These are phyloP conservation scores for Lactarius hengduanensis DNA, from an alignment of 768 basidiomycete species.

Conservation along the genomic window DNA sequence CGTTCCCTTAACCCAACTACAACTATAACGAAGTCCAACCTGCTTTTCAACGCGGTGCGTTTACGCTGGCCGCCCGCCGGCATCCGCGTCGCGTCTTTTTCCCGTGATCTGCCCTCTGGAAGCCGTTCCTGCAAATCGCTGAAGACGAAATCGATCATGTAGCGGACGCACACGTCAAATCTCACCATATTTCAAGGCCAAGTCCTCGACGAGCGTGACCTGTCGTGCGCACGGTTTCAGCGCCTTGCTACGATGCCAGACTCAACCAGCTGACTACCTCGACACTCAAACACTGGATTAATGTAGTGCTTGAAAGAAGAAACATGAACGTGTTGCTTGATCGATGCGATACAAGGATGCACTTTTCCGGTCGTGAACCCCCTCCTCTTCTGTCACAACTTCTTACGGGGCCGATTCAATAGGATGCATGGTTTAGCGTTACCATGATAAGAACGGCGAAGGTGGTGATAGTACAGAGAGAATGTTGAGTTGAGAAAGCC, in stretches of 20 bases:
- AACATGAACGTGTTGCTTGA: no score
- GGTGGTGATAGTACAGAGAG: no score
- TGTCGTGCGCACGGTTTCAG: background rate
- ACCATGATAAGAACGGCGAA: no score
- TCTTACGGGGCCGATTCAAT: no score
- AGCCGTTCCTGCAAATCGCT: slow-evolving; percentile 42
- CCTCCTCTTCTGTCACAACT: no score
- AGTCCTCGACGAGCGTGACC: slow-evolving; percentile 31
- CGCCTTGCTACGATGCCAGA: background rate
- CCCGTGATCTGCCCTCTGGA: slow-evolving; percentile 37
- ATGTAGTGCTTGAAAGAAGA: no score
- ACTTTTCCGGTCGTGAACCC: no score
- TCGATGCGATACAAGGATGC: no score
- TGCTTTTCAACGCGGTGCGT: slow-evolving; percentile 38
- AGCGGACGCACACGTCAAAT: slow-evolving; percentile 39
- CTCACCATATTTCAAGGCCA: slow-evolving; percentile 38
- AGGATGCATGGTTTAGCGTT: no score
- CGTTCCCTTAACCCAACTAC: slow-evolving; percentile 39
- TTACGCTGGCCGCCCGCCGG: slow-evolving; percentile 35
- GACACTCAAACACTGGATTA: no score
- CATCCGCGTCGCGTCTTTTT: slow-evolving; percentile 42
- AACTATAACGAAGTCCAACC: slow-evolving; percentile 33
- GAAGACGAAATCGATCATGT: slow-evolving; percentile 36
- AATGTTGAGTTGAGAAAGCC: no score
- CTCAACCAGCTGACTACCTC: background rate